Percentiles rank a stretch among this genome's conserved stretches.
Evolutionary conservation across 2,329 filamentous ascomycete species (phyloP).

Genomic region (Monilinia fructicola): DNA sequence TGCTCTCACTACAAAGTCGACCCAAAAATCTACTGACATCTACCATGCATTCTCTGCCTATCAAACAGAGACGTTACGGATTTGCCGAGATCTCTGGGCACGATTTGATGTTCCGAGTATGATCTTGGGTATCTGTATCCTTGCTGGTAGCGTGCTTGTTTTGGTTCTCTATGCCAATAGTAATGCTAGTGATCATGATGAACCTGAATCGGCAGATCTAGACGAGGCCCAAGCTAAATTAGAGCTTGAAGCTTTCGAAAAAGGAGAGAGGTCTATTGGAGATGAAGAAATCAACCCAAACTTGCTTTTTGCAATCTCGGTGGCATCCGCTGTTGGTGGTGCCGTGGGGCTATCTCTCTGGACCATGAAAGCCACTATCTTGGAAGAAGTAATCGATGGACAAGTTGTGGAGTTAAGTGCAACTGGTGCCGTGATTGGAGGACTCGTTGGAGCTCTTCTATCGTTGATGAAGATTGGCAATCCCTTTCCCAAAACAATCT

Average conservation of each 20-base stretch:
- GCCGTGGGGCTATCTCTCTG: conserved; percentile 31
- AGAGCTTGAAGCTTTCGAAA: conserved; percentile 47
- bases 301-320: conserved; percentile 31
- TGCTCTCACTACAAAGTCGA: conserved; percentile 33
- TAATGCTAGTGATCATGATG: conserved; percentile 55
- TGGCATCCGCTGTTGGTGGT: conserved; percentile 35
- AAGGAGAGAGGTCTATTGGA: conserved; percentile 28
- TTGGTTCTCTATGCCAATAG: conserved; percentile 71
- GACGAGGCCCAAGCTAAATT: conserved; percentile 59
- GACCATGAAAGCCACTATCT: conserved; percentile 23
- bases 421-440: conserved; percentile 32
- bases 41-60: conserved; percentile 68
- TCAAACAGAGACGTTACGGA: conserved; percentile 71
- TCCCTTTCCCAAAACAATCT: conserved; percentile 70
- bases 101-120: conserved; percentile 87
- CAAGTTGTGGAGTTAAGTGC: conserved; percentile 33
- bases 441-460: conserved; percentile 45
- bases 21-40: conserved; percentile 45
- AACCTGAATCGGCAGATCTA: conserved; percentile 57
- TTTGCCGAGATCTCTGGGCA: conserved; percentile 87
- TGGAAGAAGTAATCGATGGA: conserved; percentile 21
- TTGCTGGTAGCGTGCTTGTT: conserved; percentile 65
- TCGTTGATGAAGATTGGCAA: conserved; percentile 43
- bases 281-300: conserved; percentile 34
- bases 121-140: conserved; percentile 72